phyloP scores from a whole-genome alignment of 495 filamentous ascomycete species.

The Penicillium steckii region DNA sequence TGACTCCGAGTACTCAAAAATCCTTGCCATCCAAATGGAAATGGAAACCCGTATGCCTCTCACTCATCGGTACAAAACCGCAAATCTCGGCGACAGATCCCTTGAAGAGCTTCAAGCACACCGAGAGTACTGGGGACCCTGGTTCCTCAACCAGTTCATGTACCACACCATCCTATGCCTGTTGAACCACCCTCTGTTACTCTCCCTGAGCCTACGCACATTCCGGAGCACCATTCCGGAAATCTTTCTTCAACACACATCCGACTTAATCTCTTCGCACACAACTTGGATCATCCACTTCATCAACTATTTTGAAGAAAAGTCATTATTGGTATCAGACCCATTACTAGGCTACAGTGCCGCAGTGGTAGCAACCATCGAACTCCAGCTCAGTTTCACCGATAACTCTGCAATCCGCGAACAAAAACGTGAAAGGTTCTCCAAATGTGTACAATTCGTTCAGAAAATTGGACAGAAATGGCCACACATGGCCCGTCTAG shows the following conservation, averaged over 20 bases:
- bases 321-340: slow-evolving; percentile 42
- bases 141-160: slow-evolving; percentile 48
- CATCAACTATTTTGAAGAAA: slow-evolving; percentile 46
- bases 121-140: slow-evolving; percentile 49
- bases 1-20: slow-evolving; percentile 47
- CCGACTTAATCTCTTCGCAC: slow-evolving; percentile 46
- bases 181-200: slow-evolving; percentile 46
- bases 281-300: slow-evolving; percentile 51
- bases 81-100: slow-evolving; percentile 40
- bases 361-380: slow-evolving; percentile 50
- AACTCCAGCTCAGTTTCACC: slow-evolving; percentile 48
- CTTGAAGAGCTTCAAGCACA: slow-evolving; percentile 38
- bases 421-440: slow-evolving; percentile 44
- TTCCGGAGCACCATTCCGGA: slow-evolving; percentile 48
- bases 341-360: slow-evolving; percentile 49
- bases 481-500: slow-evolving; percentile 49
- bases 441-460: slow-evolving; percentile 47
- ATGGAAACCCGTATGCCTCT: slow-evolving; percentile 48
- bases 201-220: slow-evolving; percentile 45
- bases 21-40: slow-evolving; percentile 49
- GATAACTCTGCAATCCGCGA: slow-evolving; percentile 34
- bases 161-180: slow-evolving; percentile 51
- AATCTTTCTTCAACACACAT: slow-evolving; percentile 49
- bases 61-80: slow-evolving; percentile 44
- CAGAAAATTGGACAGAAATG: slow-evolving; percentile 38